Conservation (phyloP, 305 asterid species). For the Fraxinus ornus region DNA sequence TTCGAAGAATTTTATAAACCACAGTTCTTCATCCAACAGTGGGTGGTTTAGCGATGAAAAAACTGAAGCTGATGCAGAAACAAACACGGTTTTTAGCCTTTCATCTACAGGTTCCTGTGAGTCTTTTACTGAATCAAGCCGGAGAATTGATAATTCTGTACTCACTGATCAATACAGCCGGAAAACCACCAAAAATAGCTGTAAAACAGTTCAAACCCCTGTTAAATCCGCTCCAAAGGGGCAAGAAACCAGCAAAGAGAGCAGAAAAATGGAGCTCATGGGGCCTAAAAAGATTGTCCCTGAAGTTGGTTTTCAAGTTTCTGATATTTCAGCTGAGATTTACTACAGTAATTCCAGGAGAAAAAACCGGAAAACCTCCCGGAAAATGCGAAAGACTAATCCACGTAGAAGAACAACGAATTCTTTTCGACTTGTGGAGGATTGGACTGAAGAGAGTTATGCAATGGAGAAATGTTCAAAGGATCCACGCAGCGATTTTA, state of each 20-base stretch:
- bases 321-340: background rate
- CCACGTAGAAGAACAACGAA: conserved; percentile 3
- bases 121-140: conserved; percentile 9
- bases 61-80: conserved; percentile 23
- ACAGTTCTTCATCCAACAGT: conserved; percentile 46
- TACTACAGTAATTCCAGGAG: background rate
- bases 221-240: background rate
- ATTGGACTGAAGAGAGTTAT: conserved; percentile 40
- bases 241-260: background rate
- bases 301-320: background rate
- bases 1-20: background rate
- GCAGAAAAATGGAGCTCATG: conserved; percentile 13
- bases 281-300: conserved; percentile 28
- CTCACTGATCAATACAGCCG: background rate
- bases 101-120: conserved; percentile 24
- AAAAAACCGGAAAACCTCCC: conserved; percentile 20
- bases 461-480: conserved; percentile 69
- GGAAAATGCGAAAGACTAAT: conserved; percentile 20
- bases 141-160: background rate
- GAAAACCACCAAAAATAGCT: background rate
- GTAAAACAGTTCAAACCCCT: background rate
- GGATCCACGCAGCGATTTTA: conserved; percentile 65
- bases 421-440: background rate
- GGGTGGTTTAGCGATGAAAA: conserved; percentile 43
- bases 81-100: conserved; percentile 10